phyloP scores from a whole-genome alignment of 257 asterid genomes.

The Primulina eburnea region DNA sequence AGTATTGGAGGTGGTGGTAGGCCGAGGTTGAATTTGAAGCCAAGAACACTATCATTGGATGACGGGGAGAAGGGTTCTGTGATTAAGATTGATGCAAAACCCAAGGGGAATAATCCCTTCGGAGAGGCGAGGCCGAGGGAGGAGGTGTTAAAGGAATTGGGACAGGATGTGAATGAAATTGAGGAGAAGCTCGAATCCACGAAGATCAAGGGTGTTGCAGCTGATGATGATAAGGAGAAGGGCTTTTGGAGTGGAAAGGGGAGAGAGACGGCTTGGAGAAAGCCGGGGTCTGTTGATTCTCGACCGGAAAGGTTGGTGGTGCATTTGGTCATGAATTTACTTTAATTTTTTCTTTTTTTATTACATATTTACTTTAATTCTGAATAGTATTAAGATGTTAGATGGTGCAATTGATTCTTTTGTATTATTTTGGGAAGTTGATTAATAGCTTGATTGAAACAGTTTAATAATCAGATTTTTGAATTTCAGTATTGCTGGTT shows the following conservation, averaged over 20 bases:
- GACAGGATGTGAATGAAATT: constrained; percentile 86
- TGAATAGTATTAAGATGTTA: not conserved
- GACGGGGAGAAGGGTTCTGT: not conserved
- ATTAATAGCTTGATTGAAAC: constrained; percentile 11
- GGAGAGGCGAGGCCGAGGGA: constrained; percentile 96
- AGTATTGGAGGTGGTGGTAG: constrained; percentile 35
- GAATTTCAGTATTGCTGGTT: not conserved
- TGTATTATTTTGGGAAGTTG: not conserved
- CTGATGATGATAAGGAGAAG: constrained; percentile 38
- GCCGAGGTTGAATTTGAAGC: constrained; percentile 71
- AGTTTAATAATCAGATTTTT: not conserved
- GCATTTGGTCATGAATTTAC: constrained; percentile 16
- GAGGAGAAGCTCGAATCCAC: constrained; percentile 68
- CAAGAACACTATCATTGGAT: constrained; percentile 43
- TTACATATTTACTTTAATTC: no score
- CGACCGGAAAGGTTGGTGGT: constrained; percentile 61
- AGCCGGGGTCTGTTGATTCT: constrained; percentile 49
- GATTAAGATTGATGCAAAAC: not conserved
- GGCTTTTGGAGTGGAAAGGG: constrained; percentile 65
- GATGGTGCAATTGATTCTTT: not conserved
- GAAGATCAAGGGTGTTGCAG: constrained; percentile 49
- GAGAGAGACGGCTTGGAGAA: constrained; percentile 81
- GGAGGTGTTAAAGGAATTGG: constrained; percentile 95
- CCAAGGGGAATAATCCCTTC: constrained; percentile 75
- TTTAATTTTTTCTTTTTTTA: no score